Conservation (phyloP, 2,329 filamentous ascomycete genomes). For the Torrubiella hemipterigena region DNA sequence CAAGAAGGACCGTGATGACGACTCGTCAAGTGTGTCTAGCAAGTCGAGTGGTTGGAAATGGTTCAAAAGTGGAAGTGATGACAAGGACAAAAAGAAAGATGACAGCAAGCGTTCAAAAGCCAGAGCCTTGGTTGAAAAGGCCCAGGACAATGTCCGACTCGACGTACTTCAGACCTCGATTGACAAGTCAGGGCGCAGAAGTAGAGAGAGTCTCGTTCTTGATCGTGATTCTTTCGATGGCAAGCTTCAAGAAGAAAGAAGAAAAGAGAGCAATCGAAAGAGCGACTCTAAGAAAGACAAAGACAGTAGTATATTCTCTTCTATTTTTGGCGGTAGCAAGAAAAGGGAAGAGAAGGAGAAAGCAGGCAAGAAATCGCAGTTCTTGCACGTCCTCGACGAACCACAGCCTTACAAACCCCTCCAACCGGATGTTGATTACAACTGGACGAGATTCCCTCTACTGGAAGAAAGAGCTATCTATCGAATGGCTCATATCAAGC, state of each 20-base stretch:
- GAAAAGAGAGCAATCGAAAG: conserved; percentile 68
- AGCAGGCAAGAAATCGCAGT: conserved; percentile 60
- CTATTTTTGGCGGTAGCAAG: conserved; percentile 81
- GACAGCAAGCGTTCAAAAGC: conserved; percentile 57
- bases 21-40: conserved; percentile 43
- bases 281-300: conserved; percentile 80
- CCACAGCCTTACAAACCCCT: conserved; percentile 58
- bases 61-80: conserved; percentile 67
- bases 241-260: conserved; percentile 69
- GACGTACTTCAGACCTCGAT: conserved; percentile 83
- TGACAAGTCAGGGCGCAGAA: conserved; percentile 51
- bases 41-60: conserved; percentile 69
- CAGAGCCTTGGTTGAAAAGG: conserved; percentile 41
- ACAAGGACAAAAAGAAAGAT: conserved; percentile 48
- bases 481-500: conserved; percentile 95
- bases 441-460: conserved; percentile 91
- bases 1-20: conserved; percentile 60
- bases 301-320: conserved; percentile 85
- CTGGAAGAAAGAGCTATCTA: conserved; percentile 95
- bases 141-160: conserved; percentile 68
- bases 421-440: conserved; percentile 84
- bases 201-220: conserved; percentile 72
- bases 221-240: conserved; percentile 64
- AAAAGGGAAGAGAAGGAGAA: conserved; percentile 73
- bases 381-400: conserved; percentile 70